Evolutionary conservation across 768 basidiomycete genomes (phyloP), one percentile per base, ranked within the genome.

Genomic region (Collybia sp.): DNA sequence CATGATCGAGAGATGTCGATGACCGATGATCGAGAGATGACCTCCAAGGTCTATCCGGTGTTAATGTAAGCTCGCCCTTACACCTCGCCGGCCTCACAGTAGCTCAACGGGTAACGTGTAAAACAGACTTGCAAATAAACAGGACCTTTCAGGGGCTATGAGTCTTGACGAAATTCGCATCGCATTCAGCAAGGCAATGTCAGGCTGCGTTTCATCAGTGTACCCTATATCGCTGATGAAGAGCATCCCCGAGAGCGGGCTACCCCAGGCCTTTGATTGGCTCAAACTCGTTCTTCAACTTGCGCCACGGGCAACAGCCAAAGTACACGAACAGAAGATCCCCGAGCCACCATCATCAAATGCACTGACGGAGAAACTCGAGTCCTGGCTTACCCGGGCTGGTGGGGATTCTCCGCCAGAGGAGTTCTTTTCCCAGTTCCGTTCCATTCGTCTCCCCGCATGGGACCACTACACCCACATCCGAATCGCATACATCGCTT

Each of bases 111-210:
- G n/a, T 25, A 15, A n/a, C 17, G n/a, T 6, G 35, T 2, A 6
- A 33, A 25, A 9, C 45, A 73, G 71, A 45, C 56, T 85, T 19
- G 81, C 79, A 47, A 83, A 80, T 61, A 85, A 85, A 62, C 74
- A 77, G 55, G 82, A 86, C 61, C 48, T 73, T 33, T 73, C 80
- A 11, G 71, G 74, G 48, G 68, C 72, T 30, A 66, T 77, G 58
- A 64, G 72, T 30, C 59, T 76, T 2, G 68, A 73, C 47, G 72
- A 79, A 44, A 69, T 86, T 12, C 60, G 64, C 6, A 53, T 58
- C 30, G 48, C 47, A 1, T 68, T 71, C 39, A 57, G 63, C 3
- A 50, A 51, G 30, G 54, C 43, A 0, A 52, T 77, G 12, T 42
- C 58, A 2, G 64, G 68, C 1, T 60, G 54, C n/a, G 48, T 60